Evolutionary conservation across 2,329 filamentous ascomycete species (phyloP).

Genomic region (Fusarium austroafricanum): DNA sequence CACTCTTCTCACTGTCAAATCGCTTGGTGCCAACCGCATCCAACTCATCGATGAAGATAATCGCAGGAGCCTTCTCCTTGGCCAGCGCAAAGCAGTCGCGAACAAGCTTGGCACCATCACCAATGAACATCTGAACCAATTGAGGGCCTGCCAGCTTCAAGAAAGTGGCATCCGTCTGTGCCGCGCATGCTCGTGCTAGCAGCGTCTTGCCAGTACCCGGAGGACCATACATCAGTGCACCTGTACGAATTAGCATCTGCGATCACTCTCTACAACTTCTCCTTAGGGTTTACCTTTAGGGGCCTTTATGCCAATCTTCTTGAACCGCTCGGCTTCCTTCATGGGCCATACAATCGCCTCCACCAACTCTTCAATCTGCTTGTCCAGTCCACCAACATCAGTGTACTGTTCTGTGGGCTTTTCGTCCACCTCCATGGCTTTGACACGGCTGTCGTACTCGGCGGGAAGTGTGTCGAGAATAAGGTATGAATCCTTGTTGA

Average conservation of each 20-base stretch:
- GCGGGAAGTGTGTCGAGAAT: conserved; percentile 96
- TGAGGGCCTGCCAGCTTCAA: conserved; percentile 97
- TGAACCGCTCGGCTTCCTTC: conserved; percentile 99
- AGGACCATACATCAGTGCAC: conserved; percentile 97
- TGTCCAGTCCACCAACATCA: conserved; percentile 96
- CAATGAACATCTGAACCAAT: conserved; percentile 99
- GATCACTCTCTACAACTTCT: conserved; percentile 62
- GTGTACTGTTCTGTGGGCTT: conserved; percentile 99
- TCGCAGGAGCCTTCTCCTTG: conserved; percentile 98
- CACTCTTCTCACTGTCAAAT: conserved; percentile 98
- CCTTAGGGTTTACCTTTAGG: conserved; percentile 79
- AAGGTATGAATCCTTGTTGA: conserved; percentile 99
- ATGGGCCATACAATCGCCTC: conserved; percentile 99
- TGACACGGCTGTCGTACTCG: conserved; percentile 98
- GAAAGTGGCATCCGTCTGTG: conserved; percentile 98
- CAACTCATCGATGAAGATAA: conserved; percentile 99
- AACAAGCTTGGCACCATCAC: conserved; percentile 96
- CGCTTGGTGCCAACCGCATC: conserved; percentile 99
- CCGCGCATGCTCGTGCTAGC: conserved; percentile 93
- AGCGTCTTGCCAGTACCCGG: conserved; percentile 92
- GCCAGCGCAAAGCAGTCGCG: conserved; percentile 97
- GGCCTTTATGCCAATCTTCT: conserved; percentile 99
- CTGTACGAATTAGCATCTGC: conserved; percentile 86
- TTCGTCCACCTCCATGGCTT: conserved; percentile 99
- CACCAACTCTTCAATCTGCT: conserved; percentile 98